A percentile compares a stretch with the other conserved stretches of the same genome.
phyloP scores from a whole-genome alignment of 2,329 filamentous ascomycete species.

The Aspergillus amoenus region DNA sequence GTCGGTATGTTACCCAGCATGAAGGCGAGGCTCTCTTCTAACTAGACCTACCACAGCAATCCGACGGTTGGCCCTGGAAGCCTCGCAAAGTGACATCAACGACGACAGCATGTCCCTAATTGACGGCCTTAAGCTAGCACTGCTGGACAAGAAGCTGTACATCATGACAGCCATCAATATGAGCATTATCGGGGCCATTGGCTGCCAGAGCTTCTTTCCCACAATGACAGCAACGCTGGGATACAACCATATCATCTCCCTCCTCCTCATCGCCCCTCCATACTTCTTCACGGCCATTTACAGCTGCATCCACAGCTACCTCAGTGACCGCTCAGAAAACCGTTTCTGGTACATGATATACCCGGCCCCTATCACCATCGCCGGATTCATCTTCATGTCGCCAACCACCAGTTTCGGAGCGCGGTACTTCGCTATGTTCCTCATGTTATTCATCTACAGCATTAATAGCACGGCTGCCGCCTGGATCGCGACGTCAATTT shows the following conservation, averaged over 20 bases:
- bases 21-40: neutral
- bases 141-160: conserved; percentile 53
- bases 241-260: conserved; percentile 44
- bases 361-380: conserved; percentile 47
- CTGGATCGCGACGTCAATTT: conserved; percentile 50
- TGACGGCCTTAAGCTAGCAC: conserved; percentile 51
- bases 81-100: conserved; percentile 50
- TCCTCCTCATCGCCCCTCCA: conserved; percentile 49
- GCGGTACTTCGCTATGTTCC: conserved; percentile 54
- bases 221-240: conserved; percentile 46
- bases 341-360: conserved; percentile 51
- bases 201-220: conserved; percentile 55
- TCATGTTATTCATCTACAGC: conserved; percentile 40
- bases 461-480: conserved; percentile 36
- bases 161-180: conserved; percentile 46
- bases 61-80: conserved; percentile 51
- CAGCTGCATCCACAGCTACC: conserved; percentile 38
- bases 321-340: conserved; percentile 41
- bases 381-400: conserved; percentile 54
- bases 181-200: conserved; percentile 49
- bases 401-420: conserved; percentile 41
- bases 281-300: conserved; percentile 51
- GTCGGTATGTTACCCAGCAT: conserved; percentile 28
- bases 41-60: conserved; percentile 26
- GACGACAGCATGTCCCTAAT: conserved; percentile 49